Evolutionary conservation across 2,329 filamentous ascomycete species (phyloP).

Genomic region (Didymella segeticola): DNA sequence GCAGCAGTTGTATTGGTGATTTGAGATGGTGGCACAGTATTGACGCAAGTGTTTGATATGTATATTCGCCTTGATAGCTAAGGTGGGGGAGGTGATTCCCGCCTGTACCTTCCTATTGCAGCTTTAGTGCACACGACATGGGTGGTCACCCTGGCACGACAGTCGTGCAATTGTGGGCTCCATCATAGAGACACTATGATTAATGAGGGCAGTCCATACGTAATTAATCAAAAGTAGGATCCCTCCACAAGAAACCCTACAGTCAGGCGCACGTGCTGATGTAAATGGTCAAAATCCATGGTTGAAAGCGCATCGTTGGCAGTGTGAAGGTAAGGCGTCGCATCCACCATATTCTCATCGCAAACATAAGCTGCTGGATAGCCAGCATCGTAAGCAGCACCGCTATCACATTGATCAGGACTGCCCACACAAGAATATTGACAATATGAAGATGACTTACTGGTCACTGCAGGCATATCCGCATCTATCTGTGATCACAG

Average conservation of each 20-base stretch:
- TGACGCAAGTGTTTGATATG: neutral
- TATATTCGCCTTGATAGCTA: conserved; percentile 1
- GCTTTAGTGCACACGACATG: conserved; percentile 2
- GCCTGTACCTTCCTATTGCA: conserved; percentile 12
- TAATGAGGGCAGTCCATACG: too few relatives aligned
- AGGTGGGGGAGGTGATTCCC: conserved; percentile 10
- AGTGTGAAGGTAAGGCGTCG: conserved; percentile 70
- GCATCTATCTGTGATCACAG: conserved; percentile 82
- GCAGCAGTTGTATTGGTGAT: neutral
- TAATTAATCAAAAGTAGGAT: conserved; percentile 62
- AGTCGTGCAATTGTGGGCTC: too few relatives aligned
- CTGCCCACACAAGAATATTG: neutral
- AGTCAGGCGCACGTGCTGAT: conserved; percentile 83
- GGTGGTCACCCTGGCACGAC: neutral
- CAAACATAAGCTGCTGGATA: conserved; percentile 77
- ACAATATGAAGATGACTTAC: neutral
- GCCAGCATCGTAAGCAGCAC: conserved; percentile 71
- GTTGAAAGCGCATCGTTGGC: conserved; percentile 72
- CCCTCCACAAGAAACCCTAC: conserved; percentile 82
- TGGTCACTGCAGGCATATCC: conserved; percentile 82
- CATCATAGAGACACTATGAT: too few relatives aligned
- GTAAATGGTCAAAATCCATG: conserved; percentile 83
- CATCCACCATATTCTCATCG: conserved; percentile 68
- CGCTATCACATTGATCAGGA: conserved; percentile 34
- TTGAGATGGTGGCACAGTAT: neutral